These are phyloP conservation scores for Penicillium olsonii DNA, from an alignment of 2,329 filamentous ascomycete genomes.

Conservation along the genomic window DNA sequence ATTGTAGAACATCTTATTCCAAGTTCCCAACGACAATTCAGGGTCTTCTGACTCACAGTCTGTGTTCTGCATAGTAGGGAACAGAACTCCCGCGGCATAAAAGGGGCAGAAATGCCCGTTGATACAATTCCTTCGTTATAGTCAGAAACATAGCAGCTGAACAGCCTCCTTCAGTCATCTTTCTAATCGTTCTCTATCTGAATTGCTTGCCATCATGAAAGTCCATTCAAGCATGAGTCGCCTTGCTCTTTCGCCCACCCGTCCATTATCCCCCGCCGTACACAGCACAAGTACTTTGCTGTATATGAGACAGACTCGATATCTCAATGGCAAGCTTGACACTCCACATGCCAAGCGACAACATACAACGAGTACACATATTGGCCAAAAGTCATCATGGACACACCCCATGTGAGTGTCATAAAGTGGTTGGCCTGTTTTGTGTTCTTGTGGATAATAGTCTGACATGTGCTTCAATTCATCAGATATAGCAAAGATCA, in stretches of 20 bases:
- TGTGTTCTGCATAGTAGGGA: constrained; percentile 12
- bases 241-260: background rate
- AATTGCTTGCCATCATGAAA: background rate
- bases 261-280: background rate
- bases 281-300: background rate
- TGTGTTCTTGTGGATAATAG: background rate
- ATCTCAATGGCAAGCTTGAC: background rate
- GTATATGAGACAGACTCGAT: background rate
- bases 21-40: background rate
- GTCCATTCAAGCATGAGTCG: background rate
- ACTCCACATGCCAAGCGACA: background rate
- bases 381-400: constrained; percentile 57
- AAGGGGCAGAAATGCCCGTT: background rate
- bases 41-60: constrained; percentile 1
- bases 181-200: too few relatives aligned
- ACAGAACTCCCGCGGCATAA: constrained; percentile 5
- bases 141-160: background rate
- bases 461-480: background rate
- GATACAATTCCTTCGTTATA: background rate
- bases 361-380: constrained; percentile 2
- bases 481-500: constrained; percentile 69
- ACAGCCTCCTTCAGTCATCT: background rate
- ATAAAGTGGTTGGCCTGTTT: background rate
- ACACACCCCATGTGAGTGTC: constrained; percentile 56
- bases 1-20: constrained; percentile 2